Evolutionary conservation across 169 alveolate species (phyloP).

Genomic region (Plasmodium blacklocki): DNA sequence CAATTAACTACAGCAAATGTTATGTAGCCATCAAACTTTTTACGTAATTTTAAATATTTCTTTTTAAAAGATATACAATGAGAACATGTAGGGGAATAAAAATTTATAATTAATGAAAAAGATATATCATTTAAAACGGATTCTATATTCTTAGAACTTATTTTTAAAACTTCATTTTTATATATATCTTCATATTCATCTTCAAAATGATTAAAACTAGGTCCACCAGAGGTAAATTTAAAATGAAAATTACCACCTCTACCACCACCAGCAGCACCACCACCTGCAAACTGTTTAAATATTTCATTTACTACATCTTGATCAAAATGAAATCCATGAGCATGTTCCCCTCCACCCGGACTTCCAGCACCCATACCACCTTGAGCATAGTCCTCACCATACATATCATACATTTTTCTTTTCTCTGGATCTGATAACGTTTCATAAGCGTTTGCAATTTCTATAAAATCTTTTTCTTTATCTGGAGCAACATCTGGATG

Average conservation of each 20-base stretch:
- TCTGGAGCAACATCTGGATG: constrained; percentile 95
- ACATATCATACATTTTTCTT: constrained; percentile 91
- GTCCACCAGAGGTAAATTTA: constrained; percentile 77
- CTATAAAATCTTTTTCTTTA: constrained; percentile 90
- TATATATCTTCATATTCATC: constrained; percentile 69
- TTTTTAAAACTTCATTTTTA: constrained; percentile 80
- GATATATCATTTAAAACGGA: constrained; percentile 64
- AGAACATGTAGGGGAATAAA: constrained; percentile 85
- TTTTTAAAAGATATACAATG: constrained; percentile 81
- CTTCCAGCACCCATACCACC: constrained; percentile 71
- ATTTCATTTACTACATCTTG: constrained; percentile 87
- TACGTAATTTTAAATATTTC: constrained; percentile 76
- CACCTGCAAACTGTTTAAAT: constrained; percentile 85
- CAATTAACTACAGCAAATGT: constrained; percentile 81
- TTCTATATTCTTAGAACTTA: constrained; percentile 55
- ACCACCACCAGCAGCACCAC: constrained; percentile 50
- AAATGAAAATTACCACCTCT: constrained; percentile 67
- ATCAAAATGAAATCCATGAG: constrained; percentile 84
- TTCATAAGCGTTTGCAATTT: constrained; percentile 95
- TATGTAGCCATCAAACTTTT: constrained; percentile 83
- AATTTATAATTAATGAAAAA: constrained; percentile 79
- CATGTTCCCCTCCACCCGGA: constrained; percentile 75
- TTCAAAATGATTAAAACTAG: constrained; percentile 28
- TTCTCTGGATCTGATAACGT: constrained; percentile 92
- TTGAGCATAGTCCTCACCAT: constrained; percentile 95